Percentiles rank a stretch among this genome's conserved stretches.
Evolutionary conservation across 2,329 filamentous ascomycete genomes (phyloP).

Genomic region (Magnaporthales sp.): DNA sequence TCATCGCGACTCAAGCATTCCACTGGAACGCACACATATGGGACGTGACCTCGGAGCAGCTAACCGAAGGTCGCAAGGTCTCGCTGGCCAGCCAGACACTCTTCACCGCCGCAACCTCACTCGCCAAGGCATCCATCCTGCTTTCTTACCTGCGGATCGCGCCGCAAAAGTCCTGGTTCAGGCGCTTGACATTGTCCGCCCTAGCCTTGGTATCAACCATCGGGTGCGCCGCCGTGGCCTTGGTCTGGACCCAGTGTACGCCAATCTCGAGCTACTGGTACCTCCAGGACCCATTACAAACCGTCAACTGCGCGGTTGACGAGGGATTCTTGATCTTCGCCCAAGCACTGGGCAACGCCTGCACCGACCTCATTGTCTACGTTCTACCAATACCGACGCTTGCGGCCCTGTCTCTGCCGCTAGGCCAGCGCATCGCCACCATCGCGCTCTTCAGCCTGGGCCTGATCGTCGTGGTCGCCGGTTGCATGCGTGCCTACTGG

Average conservation of each 20-base stretch:
- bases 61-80: conserved; percentile 11
- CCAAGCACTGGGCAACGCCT: conserved; percentile 23
- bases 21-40: conserved; percentile 3
- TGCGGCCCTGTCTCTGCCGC: conserved; percentile 20
- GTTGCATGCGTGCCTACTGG: conserved; percentile 27
- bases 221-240: conserved; percentile 22
- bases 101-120: conserved; percentile 30
- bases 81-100: conserved; percentile 30
- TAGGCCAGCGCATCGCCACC: conserved; percentile 23
- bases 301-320: conserved; percentile 8
- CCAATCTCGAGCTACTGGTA: conserved; percentile 21
- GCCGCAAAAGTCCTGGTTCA: conserved; percentile 21
- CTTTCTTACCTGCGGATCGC: conserved; percentile 31
- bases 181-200: conserved; percentile 19
- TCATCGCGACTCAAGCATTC: conserved; percentile 2
- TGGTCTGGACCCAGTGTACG: conserved; percentile 28
- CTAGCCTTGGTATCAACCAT: conserved; percentile 19
- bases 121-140: conserved; percentile 32
- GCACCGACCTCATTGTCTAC: conserved; percentile 26
- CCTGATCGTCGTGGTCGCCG: conserved; percentile 25
- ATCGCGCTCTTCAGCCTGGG: conserved; percentile 28
- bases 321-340: conserved; percentile 19
- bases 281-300: conserved; percentile 6
- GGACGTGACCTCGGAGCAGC: conserved; percentile 1
- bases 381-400: conserved; percentile 27